Evolutionary conservation across 345 rosid species (phyloP).

Genomic region (Limnanthes douglasii): DNA sequence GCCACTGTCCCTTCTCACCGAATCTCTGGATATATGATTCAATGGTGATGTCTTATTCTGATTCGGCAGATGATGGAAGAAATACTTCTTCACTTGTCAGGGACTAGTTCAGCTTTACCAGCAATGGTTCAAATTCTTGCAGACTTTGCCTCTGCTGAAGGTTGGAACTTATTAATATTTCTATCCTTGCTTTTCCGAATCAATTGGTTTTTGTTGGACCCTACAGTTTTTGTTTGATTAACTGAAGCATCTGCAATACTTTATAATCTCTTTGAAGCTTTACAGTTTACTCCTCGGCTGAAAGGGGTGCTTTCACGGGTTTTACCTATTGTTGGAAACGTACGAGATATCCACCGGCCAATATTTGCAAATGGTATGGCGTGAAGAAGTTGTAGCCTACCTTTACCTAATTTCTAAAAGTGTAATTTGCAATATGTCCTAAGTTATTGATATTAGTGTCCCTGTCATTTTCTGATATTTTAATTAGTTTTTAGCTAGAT

Average conservation of each 20-base stretch:
- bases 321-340: constrained; percentile 80
- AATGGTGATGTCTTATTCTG: constrained; percentile 6
- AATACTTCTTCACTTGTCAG: constrained; percentile 63
- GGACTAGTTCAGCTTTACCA: constrained; percentile 64
- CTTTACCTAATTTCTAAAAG: background rate
- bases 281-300: constrained; percentile 86
- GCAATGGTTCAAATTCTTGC: constrained; percentile 97
- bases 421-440: background rate
- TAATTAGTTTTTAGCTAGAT: too few species aligned
- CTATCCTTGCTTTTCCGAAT: constrained; percentile 4
- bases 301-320: constrained; percentile 83
- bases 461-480: too few species aligned
- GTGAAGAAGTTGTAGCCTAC: constrained; percentile 6
- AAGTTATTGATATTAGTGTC: too few species aligned
- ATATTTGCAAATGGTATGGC: constrained; percentile 88
- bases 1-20: background rate
- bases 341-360: constrained; percentile 73
- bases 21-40: too few species aligned
- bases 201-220: too few species aligned
- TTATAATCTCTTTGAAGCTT: constrained; percentile 49
- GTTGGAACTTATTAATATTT: constrained; percentile 29
- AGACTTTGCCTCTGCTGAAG: constrained; percentile 92
- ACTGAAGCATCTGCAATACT: constrained; percentile 18
- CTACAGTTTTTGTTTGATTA: too few species aligned
- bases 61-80: constrained; percentile 91